Percentiles rank a stretch among this genome's conserved stretches.
phyloP scores from a whole-genome alignment of 176 grass and related monocot species.

The Aegilops tauschii region DNA sequence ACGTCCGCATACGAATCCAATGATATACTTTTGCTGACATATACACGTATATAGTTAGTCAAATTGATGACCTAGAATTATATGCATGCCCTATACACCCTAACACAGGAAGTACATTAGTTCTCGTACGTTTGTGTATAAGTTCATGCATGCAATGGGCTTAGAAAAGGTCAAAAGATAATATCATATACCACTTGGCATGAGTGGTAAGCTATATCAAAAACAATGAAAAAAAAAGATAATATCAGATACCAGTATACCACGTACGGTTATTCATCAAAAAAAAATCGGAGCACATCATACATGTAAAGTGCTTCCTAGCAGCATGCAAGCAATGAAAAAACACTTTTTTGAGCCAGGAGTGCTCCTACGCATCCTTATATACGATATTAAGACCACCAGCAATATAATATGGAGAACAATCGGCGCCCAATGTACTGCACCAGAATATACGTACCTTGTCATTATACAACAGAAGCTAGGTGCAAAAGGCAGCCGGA shows the following conservation, averaged over 20 bases:
- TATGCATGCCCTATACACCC: too few relatives aligned
- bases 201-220: too few relatives aligned
- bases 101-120: too few relatives aligned
- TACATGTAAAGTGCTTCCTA: neutral
- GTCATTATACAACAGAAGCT: neutral
- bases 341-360: neutral
- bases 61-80: too few relatives aligned
- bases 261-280: neutral
- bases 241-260: neutral
- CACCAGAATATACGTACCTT: neutral
- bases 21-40: too few relatives aligned
- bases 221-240: neutral
- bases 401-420: neutral
- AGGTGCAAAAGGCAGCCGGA: neutral
- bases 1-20: too few relatives aligned
- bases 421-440: neutral
- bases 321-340: neutral
- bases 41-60: too few relatives aligned
- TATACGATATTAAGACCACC: neutral
- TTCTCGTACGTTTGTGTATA: too few relatives aligned
- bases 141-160: neutral
- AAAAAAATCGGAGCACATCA: neutral
- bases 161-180: neutral
- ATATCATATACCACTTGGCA: neutral
- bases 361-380: neutral